Evolutionary conservation across 306 rosid species (phyloP), one percentile per base, ranked within the genome.

Genomic region (Pterocarpus santalinus): DNA sequence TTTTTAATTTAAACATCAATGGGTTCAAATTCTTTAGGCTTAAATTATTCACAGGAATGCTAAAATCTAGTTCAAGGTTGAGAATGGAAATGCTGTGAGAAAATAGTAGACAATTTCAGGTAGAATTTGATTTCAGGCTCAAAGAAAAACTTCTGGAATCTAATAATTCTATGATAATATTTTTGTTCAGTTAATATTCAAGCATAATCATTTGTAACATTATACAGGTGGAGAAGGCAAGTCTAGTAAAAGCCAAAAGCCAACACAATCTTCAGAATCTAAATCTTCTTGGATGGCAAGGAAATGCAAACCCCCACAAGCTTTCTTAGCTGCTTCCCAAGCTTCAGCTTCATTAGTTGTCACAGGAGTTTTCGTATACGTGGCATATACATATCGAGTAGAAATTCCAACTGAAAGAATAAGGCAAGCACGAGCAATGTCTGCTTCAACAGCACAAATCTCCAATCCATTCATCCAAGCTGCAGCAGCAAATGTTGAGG

Each of bases 171-270:
- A 51, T 66, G 33, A 66, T 77, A 44, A 72, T 44, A 72, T 9
- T 77, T 36, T 36, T 73, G 81, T 80, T 75, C 41, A 12, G 6
- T 62, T 69, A 73, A 69, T 58, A 69, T 44, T 68, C 73, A 77
- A 60, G 66, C 82, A 47, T 56, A 52, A 34, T 17, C 13, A 63
- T 55, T 46, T 62, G 77, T 69, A 73, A 14, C 17, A 76, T 85
- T 86, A 92, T 78, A 95, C 97, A 80, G 97, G 93, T 46, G 99
- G 97, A 41, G 97, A 90, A 3, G 97, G 99, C 84, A 95, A 85
- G 85, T 93, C 98, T n/a, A 95, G 90, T n/a, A 95, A 87, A 79
- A 93, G 98, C 97, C 95, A 93, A 84, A 91, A 91, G 68, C 99
- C 99, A 86, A 84, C 84, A 82, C 97, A 91, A 35, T 90, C 90